Conservation (phyloP, 2,329 filamentous ascomycete genomes). For the Ascochyta lentis region DNA sequence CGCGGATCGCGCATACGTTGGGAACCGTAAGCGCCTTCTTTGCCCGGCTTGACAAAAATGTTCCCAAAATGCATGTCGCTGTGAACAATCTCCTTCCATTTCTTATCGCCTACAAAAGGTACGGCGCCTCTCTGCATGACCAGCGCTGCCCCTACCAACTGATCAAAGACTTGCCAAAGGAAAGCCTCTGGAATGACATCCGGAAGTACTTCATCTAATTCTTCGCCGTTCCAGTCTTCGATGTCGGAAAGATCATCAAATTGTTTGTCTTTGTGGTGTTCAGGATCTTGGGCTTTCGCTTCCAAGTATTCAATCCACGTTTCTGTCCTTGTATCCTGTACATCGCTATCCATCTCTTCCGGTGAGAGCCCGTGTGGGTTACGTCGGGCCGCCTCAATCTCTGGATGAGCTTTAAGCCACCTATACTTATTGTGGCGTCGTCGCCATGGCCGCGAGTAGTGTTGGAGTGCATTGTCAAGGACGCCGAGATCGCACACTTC, state of each 20-base stretch:
- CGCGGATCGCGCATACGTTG: background rate
- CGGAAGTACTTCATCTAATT: background rate
- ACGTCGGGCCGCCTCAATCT: background rate
- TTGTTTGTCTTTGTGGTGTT: background rate
- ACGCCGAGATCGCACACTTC: conserved; percentile 8
- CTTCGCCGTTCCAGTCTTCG: background rate
- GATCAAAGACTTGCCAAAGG: conserved; percentile 13
- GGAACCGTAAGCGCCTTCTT: background rate
- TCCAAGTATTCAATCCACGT: background rate
- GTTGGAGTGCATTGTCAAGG: background rate
- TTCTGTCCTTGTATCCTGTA: background rate
- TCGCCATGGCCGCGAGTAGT: conserved; percentile 1
- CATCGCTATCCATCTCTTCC: background rate
- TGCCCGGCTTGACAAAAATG: conserved; percentile 6
- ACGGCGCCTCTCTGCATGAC: conserved; percentile 1
- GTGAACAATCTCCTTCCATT: conserved; percentile 13
- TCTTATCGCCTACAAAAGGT: background rate
- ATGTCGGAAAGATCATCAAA: background rate
- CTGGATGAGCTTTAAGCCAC: background rate
- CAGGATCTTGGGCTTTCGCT: background rate
- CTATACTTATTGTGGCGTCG: background rate
- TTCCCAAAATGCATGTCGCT: conserved; percentile 3
- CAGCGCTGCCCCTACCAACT: background rate
- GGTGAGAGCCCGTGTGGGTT: background rate
- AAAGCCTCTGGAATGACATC: conserved; percentile 6